Evolutionary conservation across 1,139 yeast species (phyloP), one percentile per base, ranked within the genome.

Genomic region (Nakaseomyces kungkrabaensis): DNA sequence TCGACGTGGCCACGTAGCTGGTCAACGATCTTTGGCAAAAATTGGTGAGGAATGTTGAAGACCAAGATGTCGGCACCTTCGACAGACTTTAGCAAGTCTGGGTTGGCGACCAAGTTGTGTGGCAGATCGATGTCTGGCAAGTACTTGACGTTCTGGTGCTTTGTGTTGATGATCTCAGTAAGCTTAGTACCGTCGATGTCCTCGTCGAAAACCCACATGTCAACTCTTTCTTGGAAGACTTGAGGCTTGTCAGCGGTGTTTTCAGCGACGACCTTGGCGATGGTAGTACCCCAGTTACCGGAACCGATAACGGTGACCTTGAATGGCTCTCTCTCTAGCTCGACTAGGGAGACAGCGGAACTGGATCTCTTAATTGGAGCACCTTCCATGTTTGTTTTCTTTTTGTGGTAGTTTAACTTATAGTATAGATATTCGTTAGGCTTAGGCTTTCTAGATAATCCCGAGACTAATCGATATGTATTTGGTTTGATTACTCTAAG

Each of bases 141-240:
- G 68, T 89, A 83, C 68, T 82, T 85, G 61, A 88, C 95, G 69
- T 89, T 89, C 70, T 87, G 94, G 68, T 90, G 97, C 55, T 78
- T 73, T 43, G 79, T 73, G 73, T 89, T 89, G 71, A 89, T 89
- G 65, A 87, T 86, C 53, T 85, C 90, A 31, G 96, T 86, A 62
- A 89, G 75, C 52, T 79, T 85, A 68, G 71, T 69, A 52, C 83
- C 95, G 51, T 79, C 81, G 51, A 81, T 69, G 53, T 75, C 67
- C 70, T 90, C 97, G 68, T 90, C 89, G 63, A 75, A 85, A 27
- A 89, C 97, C 97, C 97, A 89, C 97, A 90, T 89, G 60, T 80
- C 79, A 45, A 89, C 96, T 48, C 77, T 71, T 51, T 72, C 69
- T 49, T 78, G 77, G 66, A 90, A 89, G 56, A 85, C 69, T 42